Conservation (phyloP, 2,329 filamentous ascomycete species). For the Fusarium sp. region DNA sequence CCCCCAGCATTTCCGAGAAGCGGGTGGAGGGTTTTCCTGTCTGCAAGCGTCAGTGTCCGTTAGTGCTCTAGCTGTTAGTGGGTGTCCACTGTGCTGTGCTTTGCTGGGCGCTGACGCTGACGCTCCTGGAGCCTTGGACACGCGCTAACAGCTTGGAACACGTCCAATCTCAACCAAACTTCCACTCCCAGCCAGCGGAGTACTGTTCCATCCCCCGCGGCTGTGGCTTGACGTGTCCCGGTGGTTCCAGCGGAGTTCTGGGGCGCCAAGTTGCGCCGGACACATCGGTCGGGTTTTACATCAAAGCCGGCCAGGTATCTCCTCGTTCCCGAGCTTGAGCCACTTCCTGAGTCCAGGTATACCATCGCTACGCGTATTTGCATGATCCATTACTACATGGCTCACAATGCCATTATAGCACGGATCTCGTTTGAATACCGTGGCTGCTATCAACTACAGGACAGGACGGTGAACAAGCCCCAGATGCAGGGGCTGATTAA, state of each 20-base stretch:
- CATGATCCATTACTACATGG: neutral
- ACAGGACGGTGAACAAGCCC: conserved; percentile 14
- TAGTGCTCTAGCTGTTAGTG: conserved; percentile 2
- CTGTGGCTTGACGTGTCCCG: conserved; percentile 42
- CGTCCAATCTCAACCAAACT: conserved; percentile 26
- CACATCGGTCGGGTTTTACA: conserved; percentile 13
- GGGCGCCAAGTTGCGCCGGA: conserved; percentile 24
- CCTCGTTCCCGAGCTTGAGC: neutral
- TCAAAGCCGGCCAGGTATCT: neutral
- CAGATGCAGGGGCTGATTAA: conserved; percentile 45
- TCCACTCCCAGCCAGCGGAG: conserved; percentile 10
- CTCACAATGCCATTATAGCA: neutral
- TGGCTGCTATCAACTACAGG: neutral
- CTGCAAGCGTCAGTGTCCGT: neutral
- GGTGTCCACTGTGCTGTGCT: neutral
- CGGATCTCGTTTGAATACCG: neutral
- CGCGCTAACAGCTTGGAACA: neutral
- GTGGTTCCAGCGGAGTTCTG: conserved; percentile 31
- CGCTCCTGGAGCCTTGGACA: conserved; percentile 33
- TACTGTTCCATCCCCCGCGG: conserved; percentile 20
- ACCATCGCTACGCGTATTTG: neutral
- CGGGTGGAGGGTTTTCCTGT: conserved; percentile 25
- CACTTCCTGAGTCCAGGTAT: neutral
- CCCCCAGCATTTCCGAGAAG: conserved; percentile 40
- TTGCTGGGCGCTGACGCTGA: conserved; percentile 30